These are phyloP conservation scores for Diaporthe eres DNA, from an alignment of 2,329 filamentous ascomycete species.

Conservation along the genomic window DNA sequence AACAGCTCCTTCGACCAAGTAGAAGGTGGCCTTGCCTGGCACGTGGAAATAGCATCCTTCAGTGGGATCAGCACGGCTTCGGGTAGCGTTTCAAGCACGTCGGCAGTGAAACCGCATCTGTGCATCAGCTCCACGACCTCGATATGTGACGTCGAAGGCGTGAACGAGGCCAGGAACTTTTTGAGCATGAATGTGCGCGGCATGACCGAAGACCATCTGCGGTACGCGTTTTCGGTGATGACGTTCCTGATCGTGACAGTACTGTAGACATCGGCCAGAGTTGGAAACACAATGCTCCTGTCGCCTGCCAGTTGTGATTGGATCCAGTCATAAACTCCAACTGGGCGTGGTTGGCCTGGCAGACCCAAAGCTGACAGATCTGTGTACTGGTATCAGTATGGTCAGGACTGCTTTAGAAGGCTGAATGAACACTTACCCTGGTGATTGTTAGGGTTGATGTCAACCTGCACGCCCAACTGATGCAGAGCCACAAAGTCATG, in stretches of 20 bases:
- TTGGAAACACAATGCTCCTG: slow-evolving; percentile 56
- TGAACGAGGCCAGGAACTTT: slow-evolving; percentile 74
- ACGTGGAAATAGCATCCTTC: slow-evolving; percentile 86
- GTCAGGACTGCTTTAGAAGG: slow-evolving; percentile 18
- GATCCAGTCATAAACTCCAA: slow-evolving; percentile 67
- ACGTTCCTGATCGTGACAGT: slow-evolving; percentile 53
- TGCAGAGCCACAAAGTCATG: slow-evolving; percentile 62
- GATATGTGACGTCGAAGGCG: slow-evolving; percentile 64
- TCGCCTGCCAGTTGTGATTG: slow-evolving; percentile 60
- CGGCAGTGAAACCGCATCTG: slow-evolving; percentile 74
- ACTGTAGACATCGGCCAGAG: slow-evolving; percentile 61
- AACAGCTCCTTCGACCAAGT: slow-evolving; percentile 81
- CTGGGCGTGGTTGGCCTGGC: slow-evolving; percentile 50
- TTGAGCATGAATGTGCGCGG: slow-evolving; percentile 80
- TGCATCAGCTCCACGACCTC: slow-evolving; percentile 83
- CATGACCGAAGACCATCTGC: slow-evolving; percentile 64
- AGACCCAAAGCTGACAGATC: slow-evolving; percentile 48
- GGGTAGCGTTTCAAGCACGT: slow-evolving; percentile 85
- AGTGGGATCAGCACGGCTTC: slow-evolving; percentile 86
- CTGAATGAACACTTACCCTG: slow-evolving; percentile 52
- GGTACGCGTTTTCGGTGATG: slow-evolving; percentile 52
- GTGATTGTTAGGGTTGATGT: slow-evolving; percentile 56
- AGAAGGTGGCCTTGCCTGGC: slow-evolving; percentile 84
- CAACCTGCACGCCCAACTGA: slow-evolving; percentile 67
- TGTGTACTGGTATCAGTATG: slow-evolving; percentile 32